Conservation (phyloP, 768 basidiomycete species). For the Podaxis sp. region DNA sequence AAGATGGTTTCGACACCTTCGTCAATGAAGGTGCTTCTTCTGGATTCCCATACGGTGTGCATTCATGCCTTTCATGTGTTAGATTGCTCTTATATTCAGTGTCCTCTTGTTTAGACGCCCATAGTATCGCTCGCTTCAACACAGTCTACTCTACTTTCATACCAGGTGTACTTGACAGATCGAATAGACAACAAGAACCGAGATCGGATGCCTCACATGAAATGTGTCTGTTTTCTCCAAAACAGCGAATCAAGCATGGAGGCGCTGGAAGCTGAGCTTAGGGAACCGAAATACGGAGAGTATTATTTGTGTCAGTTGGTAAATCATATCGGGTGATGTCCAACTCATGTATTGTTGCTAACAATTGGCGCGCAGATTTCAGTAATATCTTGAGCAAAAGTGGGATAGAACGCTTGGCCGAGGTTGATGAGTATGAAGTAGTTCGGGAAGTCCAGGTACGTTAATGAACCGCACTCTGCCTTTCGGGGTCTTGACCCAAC, state of each 20-base stretch:
- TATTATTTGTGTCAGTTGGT: conserved; percentile 99
- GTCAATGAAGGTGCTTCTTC: conserved; percentile 93
- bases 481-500: conserved; percentile 1
- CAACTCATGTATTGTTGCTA: conserved; percentile 10
- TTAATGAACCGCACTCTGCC: not conserved
- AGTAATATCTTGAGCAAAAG: conserved; percentile 90
- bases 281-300: conserved; percentile 92
- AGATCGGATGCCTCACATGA: conserved; percentile 94
- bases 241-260: conserved; percentile 80
- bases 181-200: conserved; percentile 92
- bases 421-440: conserved; percentile 94
- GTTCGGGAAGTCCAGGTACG: conserved; percentile 94
- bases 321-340: conserved; percentile 40
- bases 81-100: conserved; percentile 14
- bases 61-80: not conserved
- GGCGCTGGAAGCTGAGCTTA: conserved; percentile 79
- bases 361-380: conserved; percentile 62
- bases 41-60: conserved; percentile 90
- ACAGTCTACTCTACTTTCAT: conserved; percentile 87
- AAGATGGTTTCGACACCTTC: conserved; percentile 84
- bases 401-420: conserved; percentile 89
- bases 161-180: conserved; percentile 98
- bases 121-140: conserved; percentile 94
- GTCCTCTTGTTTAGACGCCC: conserved; percentile 63
- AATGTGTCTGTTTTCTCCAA: conserved; percentile 93